These are phyloP conservation scores for Xylaria arbuscula DNA, from an alignment of 2,329 filamentous ascomycete genomes.

Conservation along the genomic window DNA sequence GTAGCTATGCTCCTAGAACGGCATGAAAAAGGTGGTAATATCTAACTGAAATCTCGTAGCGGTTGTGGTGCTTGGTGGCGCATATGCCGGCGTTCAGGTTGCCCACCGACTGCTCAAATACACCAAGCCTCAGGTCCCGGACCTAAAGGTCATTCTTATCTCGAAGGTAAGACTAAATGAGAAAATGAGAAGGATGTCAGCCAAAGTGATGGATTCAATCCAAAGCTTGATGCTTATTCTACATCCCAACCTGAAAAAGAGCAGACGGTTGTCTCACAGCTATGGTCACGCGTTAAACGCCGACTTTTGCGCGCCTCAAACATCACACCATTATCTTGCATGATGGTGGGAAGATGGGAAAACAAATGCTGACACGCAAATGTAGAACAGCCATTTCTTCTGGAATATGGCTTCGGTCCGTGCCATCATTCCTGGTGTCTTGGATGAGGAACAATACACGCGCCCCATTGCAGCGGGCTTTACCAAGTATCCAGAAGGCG, in stretches of 20 bases:
- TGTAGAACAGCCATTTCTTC: slow-evolving; percentile 67
- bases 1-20: too few species aligned
- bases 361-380: slow-evolving; percentile 26
- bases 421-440: slow-evolving; percentile 62
- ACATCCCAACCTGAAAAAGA: neutral
- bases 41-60: slow-evolving; percentile 37
- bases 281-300: neutral
- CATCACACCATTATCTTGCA: neutral
- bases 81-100: slow-evolving; percentile 64
- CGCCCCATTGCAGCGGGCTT: slow-evolving; percentile 62
- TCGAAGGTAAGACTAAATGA: slow-evolving; percentile 59
- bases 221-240: neutral
- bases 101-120: slow-evolving; percentile 67
- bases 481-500: slow-evolving; percentile 60
- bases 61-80: slow-evolving; percentile 65
- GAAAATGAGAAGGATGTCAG: neutral
- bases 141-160: slow-evolving; percentile 66
- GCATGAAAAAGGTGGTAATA: neutral
- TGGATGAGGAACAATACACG: slow-evolving; percentile 63
- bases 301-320: neutral
- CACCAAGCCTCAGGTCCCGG: slow-evolving; percentile 56
- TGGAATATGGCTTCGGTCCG: slow-evolving; percentile 69
- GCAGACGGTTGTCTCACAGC: neutral
- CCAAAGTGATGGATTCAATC: neutral
- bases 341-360: neutral